Percentiles rank a stretch among this genome's conserved stretches.
These are phyloP conservation scores for Solanum paucissectum DNA, from an alignment of 257 asterid species.

Conservation along the genomic window DNA sequence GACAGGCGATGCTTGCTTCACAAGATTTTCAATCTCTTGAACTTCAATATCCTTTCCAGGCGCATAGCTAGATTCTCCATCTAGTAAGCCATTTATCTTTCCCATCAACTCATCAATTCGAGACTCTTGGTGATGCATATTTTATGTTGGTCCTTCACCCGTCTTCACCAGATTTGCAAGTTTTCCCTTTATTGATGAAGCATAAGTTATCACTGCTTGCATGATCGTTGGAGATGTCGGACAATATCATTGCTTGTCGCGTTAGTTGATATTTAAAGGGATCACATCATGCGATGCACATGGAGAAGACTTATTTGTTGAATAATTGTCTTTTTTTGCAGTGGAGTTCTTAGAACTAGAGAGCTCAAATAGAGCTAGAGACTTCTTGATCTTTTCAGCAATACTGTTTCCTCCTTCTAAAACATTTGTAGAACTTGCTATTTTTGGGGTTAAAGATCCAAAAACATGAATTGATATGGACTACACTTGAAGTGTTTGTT, in stretches of 20 bases:
- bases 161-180: no score
- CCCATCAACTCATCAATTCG: neutral
- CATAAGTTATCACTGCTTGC: neutral
- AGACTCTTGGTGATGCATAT: neutral
- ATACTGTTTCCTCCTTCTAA: neutral
- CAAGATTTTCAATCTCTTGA: neutral
- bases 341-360: neutral
- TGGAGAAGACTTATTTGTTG: neutral
- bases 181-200: no score
- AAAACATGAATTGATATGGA: no score
- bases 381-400: neutral
- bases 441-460: neutral
- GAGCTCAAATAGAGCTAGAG: neutral
- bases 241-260: no score
- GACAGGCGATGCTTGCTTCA: neutral
- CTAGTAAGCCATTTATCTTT: neutral
- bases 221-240: neutral
- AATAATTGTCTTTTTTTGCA: no score
- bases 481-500: neutral
- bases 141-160: neutral
- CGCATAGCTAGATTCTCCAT: neutral
- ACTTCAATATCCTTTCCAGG: neutral
- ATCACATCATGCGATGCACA: neutral
- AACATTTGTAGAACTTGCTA: no score
- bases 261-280: no score